Base-by-base conservation (phyloP, 495 filamentous ascomycete species). In the Venustampulla echinocandica region DNA sequence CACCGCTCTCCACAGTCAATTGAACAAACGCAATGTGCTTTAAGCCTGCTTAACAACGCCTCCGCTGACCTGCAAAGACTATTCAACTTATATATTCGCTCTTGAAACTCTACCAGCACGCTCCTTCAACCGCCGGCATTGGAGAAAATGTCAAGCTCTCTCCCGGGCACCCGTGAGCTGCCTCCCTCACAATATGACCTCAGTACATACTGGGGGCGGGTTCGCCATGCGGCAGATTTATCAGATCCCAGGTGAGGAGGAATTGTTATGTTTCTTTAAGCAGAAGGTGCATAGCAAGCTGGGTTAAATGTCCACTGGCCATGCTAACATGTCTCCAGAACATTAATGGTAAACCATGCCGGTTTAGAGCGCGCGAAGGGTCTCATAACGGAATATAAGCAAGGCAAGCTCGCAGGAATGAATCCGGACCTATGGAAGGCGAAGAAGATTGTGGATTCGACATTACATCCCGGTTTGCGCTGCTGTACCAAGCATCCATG, bases 391-490 rank as follows among this genome's bases (percentile, higher is more conserved):
- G 69, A 73, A 14, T 98, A 95, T 68, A 97, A 96, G 70, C 71
- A 75, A 53, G 87, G 85, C 47, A 70, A 82, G 55, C 69, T 85
- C 44, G 73, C 74, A 44, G 61, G 66, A 19, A 95, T 97, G 89
- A 94, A 82, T 5, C 81, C 88, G 7, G 85, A 95, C 54, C 64
- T 97, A 55, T 98, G 92, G 92, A 72, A 71, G 49, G 92, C 92
- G 27, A 98, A 98, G 76, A 95, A 96, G 72, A 78, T 95, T 47
- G 81, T 95, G 18, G 92, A 98, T 65, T 90, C 93, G 36, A 97
- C 92, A 6, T 62, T 98, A 45, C 92, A 98, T 64, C 92, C 92
- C 36, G 87, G 85, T 87, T 77, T 46, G 67, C 34, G 42, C 20
- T 46, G 41, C 36, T 9, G 24, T 21, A 17, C n/a, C n/a, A n/a